Base-by-base conservation (phyloP, 129 eudicot species). In the Helichrysum umbraculigerum region DNA sequence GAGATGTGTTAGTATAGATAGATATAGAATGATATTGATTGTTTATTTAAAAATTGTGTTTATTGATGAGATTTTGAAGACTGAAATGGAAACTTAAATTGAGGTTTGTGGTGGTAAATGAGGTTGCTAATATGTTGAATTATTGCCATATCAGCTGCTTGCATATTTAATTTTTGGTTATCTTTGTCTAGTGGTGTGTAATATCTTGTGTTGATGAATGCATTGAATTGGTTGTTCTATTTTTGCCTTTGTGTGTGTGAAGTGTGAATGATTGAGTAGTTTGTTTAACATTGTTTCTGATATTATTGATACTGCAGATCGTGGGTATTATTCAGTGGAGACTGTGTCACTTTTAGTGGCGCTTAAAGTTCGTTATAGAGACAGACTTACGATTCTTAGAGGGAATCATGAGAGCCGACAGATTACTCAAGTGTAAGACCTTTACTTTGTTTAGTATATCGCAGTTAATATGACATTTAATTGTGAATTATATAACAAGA, bases 281-380 rank as follows among this genome's bases (percentile, higher is more conserved):
- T 34, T 72, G 59, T 50, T 63, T 72, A 37, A 44, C 7, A 41
- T 65, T 7, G 41, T 29, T 56, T 76, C 30, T 76, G 67, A 79
- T 35, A 44, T 15, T 72, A 56, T 32, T 72, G 58, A 60, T 22
- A 65, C 68, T 82, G 87, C 96, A 93, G 98, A 93, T 70, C 98
- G 98, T 74, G 98, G 98, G 37, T 93, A 93, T 85, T 93, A 93
- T 79, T 93, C 98, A 0, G 98, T 93, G 87, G 98, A 93, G 85
- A 90, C 97, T 1, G 98, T 93, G 72, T 83, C 98, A 56, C 90
- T 90, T 20, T 76, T 93, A 61, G 97, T 93, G 89, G 95, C 93
- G 81, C 88, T 90, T 78, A 93, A 92, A 83, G 96, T 92, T 70
- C 96, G 94, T 65, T 92, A 92, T 72, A 84, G 98, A 83, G 98